Base-by-base conservation (phyloP, 139 green algal species). In the Coelastrella sp. region DNA sequence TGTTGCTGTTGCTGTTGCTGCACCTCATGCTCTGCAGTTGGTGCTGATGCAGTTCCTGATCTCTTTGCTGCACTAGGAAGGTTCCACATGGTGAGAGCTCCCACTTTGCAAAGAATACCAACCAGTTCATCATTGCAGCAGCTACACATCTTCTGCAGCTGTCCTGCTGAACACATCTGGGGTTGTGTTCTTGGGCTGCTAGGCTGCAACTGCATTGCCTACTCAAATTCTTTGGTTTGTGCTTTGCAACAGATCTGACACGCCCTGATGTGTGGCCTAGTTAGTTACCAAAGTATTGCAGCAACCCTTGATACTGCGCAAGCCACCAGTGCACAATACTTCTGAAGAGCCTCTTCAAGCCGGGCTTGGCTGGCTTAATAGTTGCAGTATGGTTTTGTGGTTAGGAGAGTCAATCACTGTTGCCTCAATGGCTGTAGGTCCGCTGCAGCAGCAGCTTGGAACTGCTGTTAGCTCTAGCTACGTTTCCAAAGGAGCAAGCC, bases 401-500 rank as follows among this genome's bases (percentile, higher is more conserved):
- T 83, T 65, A 8, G 35, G 1, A 49, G 35, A 49, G 35, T 49
- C 3, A 3, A 49, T 3, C 3, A 49, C 7, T 19, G 4, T 78
- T 1, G 25, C 9, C 61, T 63, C 6, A 4, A 24, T 25, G 60
- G 24, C 66, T 88, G 65, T 68, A 88, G 84, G 61, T 88, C 19
- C 84, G 84, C 19, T 88, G 84, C 49, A 81, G 66, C 68, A 88
- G 68, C 68, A 88, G 49, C 27, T 15, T 88, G 35, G 84, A 88
- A 14, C 15, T 88, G 68, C 84, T 88, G 66, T 49, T 88, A 4
- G 68, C 20, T 4, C 61, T 88, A 7, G 73, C 61, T 17, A 81
- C 58, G 9, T 49, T 88, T 17, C 68, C 68, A 24, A 56, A 57
- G 9, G 24, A 88, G n/a, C 68, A 81, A 11, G 49, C 66, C 3